Base-by-base conservation (phyloP, 2,329 filamentous ascomycete genomes). In the Cryphonectria radicalis region DNA sequence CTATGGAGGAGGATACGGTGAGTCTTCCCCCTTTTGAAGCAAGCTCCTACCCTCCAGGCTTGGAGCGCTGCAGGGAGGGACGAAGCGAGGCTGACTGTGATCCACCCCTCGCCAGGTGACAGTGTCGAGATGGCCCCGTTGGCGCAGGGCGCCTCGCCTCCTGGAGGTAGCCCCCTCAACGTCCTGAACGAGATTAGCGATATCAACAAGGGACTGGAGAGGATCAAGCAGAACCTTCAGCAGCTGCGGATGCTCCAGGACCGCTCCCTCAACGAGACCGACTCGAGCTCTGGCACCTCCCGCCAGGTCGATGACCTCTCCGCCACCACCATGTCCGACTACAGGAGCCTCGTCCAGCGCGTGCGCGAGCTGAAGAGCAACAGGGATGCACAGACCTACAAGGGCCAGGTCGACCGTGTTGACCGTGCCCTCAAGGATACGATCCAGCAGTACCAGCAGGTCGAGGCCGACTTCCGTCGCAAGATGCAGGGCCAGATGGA, bases 121-220 rank as follows among this genome's bases (percentile, higher is more conserved):
- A 86, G 88, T 76, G 89, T 93, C 76, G 92, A 95, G 82, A 92
- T 94, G 91, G 88, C 88, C 63, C 87, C 91, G 17, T 86, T 93
- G 63, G 81, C 84, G 62, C 86, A 87, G 73, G 84, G 83, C 65
- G 78, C 83, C 66, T 81, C 81, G 65, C 85, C 86, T 67, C 85
- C 79, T 57, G 79, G 80, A 65, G 77, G 82, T 76, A 89, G 94
- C 80, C 90, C 92, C 60, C 94, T 93, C 79, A 89, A 89, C 70
- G 92, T 97, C 75, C 87, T 98, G 72, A 93, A 97, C 83, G 92
- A 96, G 80, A 96, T 93, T 83, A 89, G 90, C 72, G 90, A 93
- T 63, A 92, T 98, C 79, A 92, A 94, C 80, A 85, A 88, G 72
- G 92, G 91, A 59, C 92, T 98, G 77, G 88, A 92, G 74, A 85